These are phyloP conservation scores for Russula sp. DNA, from an alignment of 768 basidiomycete genomes.

Conservation along the genomic window DNA sequence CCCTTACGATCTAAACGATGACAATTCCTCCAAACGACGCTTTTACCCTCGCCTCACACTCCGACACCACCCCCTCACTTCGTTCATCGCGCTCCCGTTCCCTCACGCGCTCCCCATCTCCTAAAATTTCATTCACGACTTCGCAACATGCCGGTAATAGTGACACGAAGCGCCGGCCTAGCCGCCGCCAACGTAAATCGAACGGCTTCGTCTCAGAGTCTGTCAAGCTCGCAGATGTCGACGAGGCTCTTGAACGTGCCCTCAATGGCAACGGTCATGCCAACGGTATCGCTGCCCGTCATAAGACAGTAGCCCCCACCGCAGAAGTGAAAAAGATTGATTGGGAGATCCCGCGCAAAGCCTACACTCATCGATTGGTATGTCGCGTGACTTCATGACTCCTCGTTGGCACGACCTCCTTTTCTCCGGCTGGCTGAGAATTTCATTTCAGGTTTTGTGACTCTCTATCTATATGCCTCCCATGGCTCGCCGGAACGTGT, in stretches of 20 bases:
- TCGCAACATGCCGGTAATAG: constrained; percentile 18
- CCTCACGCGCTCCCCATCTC: constrained; percentile 30
- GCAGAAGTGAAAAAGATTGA: constrained; percentile 44
- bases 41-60: constrained; percentile 28
- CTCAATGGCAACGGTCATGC: constrained; percentile 16
- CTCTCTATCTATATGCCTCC: constrained; percentile 53
- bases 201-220: constrained; percentile 24
- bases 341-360: constrained; percentile 90
- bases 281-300: constrained; percentile 9
- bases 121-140: constrained; percentile 29
- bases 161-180: constrained; percentile 27
- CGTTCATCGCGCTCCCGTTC: constrained; percentile 30
- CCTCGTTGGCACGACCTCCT: constrained; percentile 3
- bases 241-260: constrained; percentile 27
- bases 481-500: constrained; percentile 51
- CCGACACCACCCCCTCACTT: constrained; percentile 28
- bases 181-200: constrained; percentile 27
- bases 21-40: constrained; percentile 30
- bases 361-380: constrained; percentile 88
- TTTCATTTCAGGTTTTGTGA: constrained; percentile 54
- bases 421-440: constrained; percentile 10
- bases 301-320: not conserved
- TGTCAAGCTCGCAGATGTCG: constrained; percentile 29
- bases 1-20: constrained; percentile 10
- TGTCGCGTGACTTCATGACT: constrained; percentile 35